Evolutionary conservation across 2,329 filamentous ascomycete species (phyloP).

Genomic region (Exophiala aquamarina): DNA sequence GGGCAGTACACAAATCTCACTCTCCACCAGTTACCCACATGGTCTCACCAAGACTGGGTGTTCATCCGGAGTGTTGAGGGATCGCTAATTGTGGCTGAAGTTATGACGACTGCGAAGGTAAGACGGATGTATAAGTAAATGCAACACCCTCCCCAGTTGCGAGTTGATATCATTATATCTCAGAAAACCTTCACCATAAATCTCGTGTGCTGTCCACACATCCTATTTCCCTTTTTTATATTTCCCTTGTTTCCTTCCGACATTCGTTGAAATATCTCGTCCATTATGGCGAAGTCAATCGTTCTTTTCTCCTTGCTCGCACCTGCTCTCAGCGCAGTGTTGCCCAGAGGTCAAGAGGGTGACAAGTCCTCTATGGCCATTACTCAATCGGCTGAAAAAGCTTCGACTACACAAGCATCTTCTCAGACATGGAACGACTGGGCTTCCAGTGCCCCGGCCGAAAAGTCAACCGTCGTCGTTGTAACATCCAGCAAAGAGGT

Average conservation of each 20-base stretch:
- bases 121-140: background rate
- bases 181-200: background rate
- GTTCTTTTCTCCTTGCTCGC: slow-evolving; percentile 20
- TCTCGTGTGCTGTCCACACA: background rate
- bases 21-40: too few species aligned
- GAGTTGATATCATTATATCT: background rate
- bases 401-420: background rate
- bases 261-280: slow-evolving; percentile 16
- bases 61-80: too few species aligned
- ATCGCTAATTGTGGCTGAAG: background rate
- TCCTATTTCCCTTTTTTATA: slow-evolving; percentile 4
- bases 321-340: slow-evolving; percentile 17
- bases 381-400: background rate
- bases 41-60: too few species aligned
- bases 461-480: background rate
- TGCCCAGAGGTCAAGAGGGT: slow-evolving; percentile 13
- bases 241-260: slow-evolving; percentile 15
- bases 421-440: slow-evolving; percentile 10
- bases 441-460: background rate
- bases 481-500: background rate
- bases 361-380: background rate
- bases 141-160: background rate
- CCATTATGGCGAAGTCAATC: slow-evolving; percentile 18
- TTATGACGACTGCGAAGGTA: background rate
- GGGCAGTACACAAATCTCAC: too few species aligned